Base-by-base conservation (phyloP, 441 rosid species). In the Jatropha podagrica region DNA sequence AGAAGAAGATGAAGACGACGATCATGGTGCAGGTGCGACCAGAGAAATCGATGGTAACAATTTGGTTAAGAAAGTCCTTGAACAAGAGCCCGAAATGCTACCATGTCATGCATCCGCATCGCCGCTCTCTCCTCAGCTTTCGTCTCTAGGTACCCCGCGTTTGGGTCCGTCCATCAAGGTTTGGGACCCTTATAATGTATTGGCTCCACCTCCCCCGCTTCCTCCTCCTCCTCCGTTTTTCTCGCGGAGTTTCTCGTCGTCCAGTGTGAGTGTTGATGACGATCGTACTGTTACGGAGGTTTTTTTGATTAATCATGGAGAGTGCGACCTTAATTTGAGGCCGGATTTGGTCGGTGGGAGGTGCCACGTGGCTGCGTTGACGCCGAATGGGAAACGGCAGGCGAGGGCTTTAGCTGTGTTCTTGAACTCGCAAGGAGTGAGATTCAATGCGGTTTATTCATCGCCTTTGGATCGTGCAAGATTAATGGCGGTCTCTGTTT, bases 111-210 rank as follows among this genome's bases (percentile, higher is more conserved):
- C 97, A 32, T 95, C 97, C 5, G 97, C 97, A 26, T 88, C 98
- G 13, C 98, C 97, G 2, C 88, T 95, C 32, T 92, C 97, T 10
- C 97, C 98, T 3, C 98, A 95, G 86, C 84, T 87, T 15, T 95
- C 98, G 20, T 83, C 95, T 27, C 82, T 92, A 54, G 98, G 97
- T 14, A 94, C 98, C 32, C 98, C 98, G 3, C 82, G 98, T 54
- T 82, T 94, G 74, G 97, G 97, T 3, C 98, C 98, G 0, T 92
- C 97, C 0, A 94, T 94, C 83, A 95, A 92, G 78, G 97, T 94
- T 7, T 95, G 97, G 97, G 98, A 92, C 82, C 98, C 98, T 13
- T 95, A 92, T 82, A 92, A 95, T 75, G 98, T 92, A 65, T 87
- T 95, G 56, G 80, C 93, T 18, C 95, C 93, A 0, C 93, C 96